These are phyloP conservation scores for Colletotrichum sp. DNA, from an alignment of 2,329 filamentous ascomycete species.

Conservation along the genomic window DNA sequence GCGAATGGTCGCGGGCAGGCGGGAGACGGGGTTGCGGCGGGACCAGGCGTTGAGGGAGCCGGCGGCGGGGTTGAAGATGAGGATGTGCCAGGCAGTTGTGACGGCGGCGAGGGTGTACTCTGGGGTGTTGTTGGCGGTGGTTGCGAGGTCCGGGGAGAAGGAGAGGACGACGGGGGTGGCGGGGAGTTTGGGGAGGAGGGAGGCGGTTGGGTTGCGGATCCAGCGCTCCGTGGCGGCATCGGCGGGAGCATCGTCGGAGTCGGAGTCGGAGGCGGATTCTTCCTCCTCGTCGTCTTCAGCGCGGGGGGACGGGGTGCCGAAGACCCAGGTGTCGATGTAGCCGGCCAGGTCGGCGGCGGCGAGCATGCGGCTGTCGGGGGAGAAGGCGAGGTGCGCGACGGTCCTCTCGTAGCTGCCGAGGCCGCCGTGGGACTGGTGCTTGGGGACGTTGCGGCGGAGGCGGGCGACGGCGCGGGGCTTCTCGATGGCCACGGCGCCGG, in stretches of 20 bases:
- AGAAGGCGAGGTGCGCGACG: constrained; percentile 78
- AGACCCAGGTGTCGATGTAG: constrained; percentile 84
- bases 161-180: constrained; percentile 70
- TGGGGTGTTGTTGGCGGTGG: constrained; percentile 24
- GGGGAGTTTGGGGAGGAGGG: constrained; percentile 72
- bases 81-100: constrained; percentile 67
- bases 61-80: constrained; percentile 79
- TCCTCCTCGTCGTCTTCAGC: constrained; percentile 30
- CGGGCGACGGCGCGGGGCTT: constrained; percentile 52
- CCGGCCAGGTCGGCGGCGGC: constrained; percentile 83
- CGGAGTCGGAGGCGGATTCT: constrained; percentile 27
- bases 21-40: constrained; percentile 76
- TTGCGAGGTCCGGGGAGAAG: constrained; percentile 61
- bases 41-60: constrained; percentile 87
- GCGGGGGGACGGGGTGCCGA: constrained; percentile 51
- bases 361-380: constrained; percentile 78
- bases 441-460: constrained; percentile 58
- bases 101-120: constrained; percentile 57
- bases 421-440: constrained; percentile 64
- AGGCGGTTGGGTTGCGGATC: constrained; percentile 74
- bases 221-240: constrained; percentile 64
- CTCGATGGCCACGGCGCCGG: constrained; percentile 22
- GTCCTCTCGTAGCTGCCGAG: constrained; percentile 78
- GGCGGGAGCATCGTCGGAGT: constrained; percentile 41
- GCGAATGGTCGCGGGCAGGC: constrained; percentile 76